Evolutionary conservation across 2,329 filamentous ascomycete species (phyloP), one percentile per base, ranked within the genome.

Genomic region (Peltaster fructicola): DNA sequence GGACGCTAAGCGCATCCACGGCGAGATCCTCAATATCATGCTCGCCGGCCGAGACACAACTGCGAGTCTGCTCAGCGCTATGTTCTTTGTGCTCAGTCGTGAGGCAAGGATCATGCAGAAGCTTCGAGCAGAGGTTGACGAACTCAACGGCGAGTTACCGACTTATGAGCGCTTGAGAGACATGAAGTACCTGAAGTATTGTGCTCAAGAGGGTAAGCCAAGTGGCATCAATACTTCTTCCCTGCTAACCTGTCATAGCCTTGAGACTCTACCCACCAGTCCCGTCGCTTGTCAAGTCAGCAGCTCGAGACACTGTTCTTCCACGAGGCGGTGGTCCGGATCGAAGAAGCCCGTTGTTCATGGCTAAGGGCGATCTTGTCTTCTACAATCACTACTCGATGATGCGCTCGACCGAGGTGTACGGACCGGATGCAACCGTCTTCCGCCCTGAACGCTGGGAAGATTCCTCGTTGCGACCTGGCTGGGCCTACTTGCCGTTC

Each of bases 251-350:
- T 6, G 7, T 7, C 12, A 8, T 15, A 40, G 35, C 35, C 0
- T 62, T 82, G 33, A 70, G 78, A 9, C 52, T 82, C 9, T 81
- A 82, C 48, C 76, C 78, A 1, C 59, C 65, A 7, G 73, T 85
- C 2, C 77, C 79, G 3, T 77, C 76, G 57, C 82, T 82, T 48
- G 61, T 79, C 22, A 71, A 78, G 31, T 54, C 69, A 11, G 65
- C 77, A 9, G 61, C 81, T n/a, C 60, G 57, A 27, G 73, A 82
- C 51, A 82, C 77, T 4, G 74, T 70, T 0, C 63, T 88, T 4
- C 78, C 79, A 0, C 59, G 56, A 12, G 78, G 61, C 19, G 61
- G 59, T 15, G 61, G 61, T 0, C 38, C 46, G 2, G 53, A 62
- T 29, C 56, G 57, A 16, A 48, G 53, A 2, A 51, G 59, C 22